A percentile compares a stretch with the other conserved stretches of the same genome.
These are phyloP conservation scores for Spathaspora sp. DNA, from an alignment of 805 yeast species.

Conservation along the genomic window DNA sequence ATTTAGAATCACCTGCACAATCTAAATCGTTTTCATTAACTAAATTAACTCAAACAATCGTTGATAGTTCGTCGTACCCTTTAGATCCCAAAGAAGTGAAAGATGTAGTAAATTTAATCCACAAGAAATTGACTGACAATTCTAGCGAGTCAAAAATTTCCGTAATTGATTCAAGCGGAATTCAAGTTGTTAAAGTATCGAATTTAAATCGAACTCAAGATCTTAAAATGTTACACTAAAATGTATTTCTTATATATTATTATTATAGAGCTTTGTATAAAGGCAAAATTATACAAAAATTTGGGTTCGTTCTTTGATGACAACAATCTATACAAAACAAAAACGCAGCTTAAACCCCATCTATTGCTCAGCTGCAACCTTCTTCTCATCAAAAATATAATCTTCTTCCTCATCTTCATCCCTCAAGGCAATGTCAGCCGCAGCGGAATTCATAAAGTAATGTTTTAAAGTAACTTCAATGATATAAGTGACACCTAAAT, in stretches of 20 bases:
- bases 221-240: conserved; percentile 9
- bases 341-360: neutral
- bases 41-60: conserved; percentile 23
- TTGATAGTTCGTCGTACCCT: conserved; percentile 31
- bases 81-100: conserved; percentile 25
- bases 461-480: conserved; percentile 79
- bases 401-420: conserved; percentile 13
- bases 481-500: conserved; percentile 70
- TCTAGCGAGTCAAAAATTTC: conserved; percentile 10
- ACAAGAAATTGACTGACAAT: conserved; percentile 8
- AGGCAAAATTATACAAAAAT: neutral
- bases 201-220: conserved; percentile 26
- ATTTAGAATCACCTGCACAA: neutral
- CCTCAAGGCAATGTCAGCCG: conserved; percentile 81
- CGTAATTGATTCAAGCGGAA: conserved; percentile 18
- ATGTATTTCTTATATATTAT: neutral
- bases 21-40: conserved; percentile 19
- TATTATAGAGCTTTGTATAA: neutral
- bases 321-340: neutral
- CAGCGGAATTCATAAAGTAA: conserved; percentile 84
- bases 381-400: neutral
- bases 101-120: conserved; percentile 23
- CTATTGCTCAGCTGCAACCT: neutral
- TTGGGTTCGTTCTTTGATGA: neutral
- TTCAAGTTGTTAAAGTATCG: conserved; percentile 23